Evolutionary conservation across 169 alveolate genomes (phyloP).

Genomic region (Eimeria sp.): DNA sequence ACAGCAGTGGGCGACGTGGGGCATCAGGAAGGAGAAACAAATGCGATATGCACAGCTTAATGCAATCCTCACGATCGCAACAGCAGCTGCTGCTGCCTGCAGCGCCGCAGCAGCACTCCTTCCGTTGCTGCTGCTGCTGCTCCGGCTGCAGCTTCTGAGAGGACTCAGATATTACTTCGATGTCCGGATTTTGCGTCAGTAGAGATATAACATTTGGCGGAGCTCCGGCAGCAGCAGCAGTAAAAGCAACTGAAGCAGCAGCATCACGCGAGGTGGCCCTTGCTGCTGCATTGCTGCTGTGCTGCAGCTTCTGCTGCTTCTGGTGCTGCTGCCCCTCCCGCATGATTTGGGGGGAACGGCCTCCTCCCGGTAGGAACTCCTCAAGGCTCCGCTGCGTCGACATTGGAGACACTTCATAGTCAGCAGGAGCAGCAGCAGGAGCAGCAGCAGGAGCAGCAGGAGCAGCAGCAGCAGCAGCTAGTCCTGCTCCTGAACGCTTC

Average conservation of each 20-base stretch:
- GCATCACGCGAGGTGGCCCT: background rate
- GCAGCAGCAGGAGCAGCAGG: slow-evolving; percentile 45
- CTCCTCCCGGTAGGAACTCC: slow-evolving; percentile 30
- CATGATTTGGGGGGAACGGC: background rate
- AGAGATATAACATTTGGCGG: slow-evolving; percentile 28
- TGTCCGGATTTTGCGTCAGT: slow-evolving; percentile 43
- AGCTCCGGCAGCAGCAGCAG: slow-evolving; percentile 12
- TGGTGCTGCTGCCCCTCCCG: background rate
- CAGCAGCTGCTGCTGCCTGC: slow-evolving; percentile 45
- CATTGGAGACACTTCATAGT: background rate
- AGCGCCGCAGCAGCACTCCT: slow-evolving; percentile 7
- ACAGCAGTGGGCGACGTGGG: slow-evolving; percentile 3
- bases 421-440: slow-evolving; percentile 12
- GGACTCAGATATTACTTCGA: background rate
- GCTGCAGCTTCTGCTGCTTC: background rate
- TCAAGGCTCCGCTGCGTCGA: slow-evolving; percentile 40
- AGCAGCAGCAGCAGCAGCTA: background rate
- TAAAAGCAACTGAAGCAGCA: slow-evolving; percentile 4
- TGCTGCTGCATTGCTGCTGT: background rate
- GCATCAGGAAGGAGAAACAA: background rate
- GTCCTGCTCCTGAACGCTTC: slow-evolving; percentile 34
- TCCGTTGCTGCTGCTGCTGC: slow-evolving; percentile 22
- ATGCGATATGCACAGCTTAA: slow-evolving; percentile 16
- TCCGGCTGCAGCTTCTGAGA: background rate
- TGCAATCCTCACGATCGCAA: slow-evolving; percentile 17